These are phyloP conservation scores for Osmanthus fragrans DNA, from an alignment of 257 asterid genomes.

Conservation along the genomic window DNA sequence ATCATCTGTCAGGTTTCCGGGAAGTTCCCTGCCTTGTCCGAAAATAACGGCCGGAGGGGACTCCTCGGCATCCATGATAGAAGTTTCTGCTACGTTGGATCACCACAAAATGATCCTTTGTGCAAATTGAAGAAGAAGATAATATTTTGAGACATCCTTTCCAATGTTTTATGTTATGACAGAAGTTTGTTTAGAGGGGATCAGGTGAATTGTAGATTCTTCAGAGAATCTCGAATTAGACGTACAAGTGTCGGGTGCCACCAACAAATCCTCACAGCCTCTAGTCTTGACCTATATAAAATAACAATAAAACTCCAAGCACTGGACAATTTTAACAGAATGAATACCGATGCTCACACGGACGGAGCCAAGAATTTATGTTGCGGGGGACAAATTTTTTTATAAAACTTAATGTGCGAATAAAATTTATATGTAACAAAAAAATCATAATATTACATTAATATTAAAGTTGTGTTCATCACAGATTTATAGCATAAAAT, in stretches of 20 bases:
- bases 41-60: neutral
- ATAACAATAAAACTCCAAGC: no score
- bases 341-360: no score
- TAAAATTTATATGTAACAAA: no score
- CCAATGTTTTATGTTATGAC: neutral
- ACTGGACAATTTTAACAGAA: no score
- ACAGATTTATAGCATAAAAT: no score
- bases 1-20: constrained; percentile 40
- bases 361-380: no score
- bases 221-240: neutral
- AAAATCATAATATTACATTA: no score
- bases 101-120: neutral
- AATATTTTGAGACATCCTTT: neutral
- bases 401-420: no score
- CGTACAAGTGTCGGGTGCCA: neutral
- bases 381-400: no score
- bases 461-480: no score
- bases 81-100: neutral
- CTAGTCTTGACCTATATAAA: neutral
- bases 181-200: neutral
- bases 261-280: neutral
- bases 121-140: neutral
- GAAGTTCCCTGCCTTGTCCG: constrained; percentile 22
- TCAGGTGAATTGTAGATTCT: neutral
- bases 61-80: neutral